Conservation (phyloP, 2,329 filamentous ascomycete species). For the Aciculosporium take region DNA sequence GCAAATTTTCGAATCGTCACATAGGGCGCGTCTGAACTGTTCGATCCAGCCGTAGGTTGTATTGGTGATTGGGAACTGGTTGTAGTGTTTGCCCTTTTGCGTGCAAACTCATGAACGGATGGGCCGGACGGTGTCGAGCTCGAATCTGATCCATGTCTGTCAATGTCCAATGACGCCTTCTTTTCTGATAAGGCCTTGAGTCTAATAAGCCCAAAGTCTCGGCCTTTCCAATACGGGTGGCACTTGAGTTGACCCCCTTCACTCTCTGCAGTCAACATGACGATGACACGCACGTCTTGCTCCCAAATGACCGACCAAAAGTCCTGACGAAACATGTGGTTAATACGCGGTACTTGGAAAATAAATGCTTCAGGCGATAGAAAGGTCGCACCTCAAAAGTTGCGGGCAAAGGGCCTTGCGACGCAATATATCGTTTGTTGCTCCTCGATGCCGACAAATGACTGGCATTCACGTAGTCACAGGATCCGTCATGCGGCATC, state of each 20-base stretch:
- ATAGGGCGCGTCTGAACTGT: slow-evolving; percentile 47
- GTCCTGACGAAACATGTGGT: slow-evolving; percentile 40
- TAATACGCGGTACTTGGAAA: not conserved
- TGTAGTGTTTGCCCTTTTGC: slow-evolving; percentile 40
- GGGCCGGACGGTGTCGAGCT: slow-evolving; percentile 13
- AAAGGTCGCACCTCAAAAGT: slow-evolving; percentile 65
- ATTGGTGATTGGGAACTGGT: slow-evolving; percentile 26
- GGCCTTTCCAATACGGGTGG: slow-evolving; percentile 79
- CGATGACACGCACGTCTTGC: slow-evolving; percentile 84
- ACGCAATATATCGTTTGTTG: slow-evolving; percentile 88
- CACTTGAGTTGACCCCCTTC: slow-evolving; percentile 92
- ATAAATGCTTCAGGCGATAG: not conserved
- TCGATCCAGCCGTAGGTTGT: slow-evolving; percentile 13
- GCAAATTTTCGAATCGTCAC: slow-evolving; percentile 81
- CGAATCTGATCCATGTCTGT: slow-evolving; percentile 32
- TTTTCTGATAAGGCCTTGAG: slow-evolving; percentile 70
- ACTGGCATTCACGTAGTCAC: slow-evolving; percentile 94
- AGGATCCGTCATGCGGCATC: slow-evolving; percentile 49
- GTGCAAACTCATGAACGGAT: slow-evolving; percentile 24
- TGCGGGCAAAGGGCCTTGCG: slow-evolving; percentile 80
- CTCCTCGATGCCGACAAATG: slow-evolving; percentile 67
- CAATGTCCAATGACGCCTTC: slow-evolving; percentile 62
- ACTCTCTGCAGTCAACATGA: slow-evolving; percentile 89
- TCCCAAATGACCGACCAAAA: slow-evolving; percentile 99
- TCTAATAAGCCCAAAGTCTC: slow-evolving; percentile 62